A percentile compares a stretch with the other conserved stretches of the same genome.
Conservation (phyloP, 768 basidiomycete species). For the Rhodosporidiobolus sp. region DNA sequence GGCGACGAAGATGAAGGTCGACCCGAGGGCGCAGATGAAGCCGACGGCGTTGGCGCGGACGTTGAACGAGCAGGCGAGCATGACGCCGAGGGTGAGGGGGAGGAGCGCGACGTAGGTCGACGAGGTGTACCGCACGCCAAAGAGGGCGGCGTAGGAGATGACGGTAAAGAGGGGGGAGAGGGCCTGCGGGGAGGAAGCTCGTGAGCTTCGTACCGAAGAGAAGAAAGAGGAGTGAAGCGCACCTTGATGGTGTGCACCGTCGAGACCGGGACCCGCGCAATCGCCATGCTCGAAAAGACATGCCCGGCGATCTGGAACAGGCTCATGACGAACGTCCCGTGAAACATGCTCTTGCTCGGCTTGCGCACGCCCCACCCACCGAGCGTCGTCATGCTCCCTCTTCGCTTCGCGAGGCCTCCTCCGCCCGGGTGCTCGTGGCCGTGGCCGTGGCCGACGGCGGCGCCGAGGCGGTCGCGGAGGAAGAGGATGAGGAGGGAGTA, state of each 20-base stretch:
- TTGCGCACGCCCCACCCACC: conserved; percentile 50
- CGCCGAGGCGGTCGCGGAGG: neutral
- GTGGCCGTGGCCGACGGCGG: neutral
- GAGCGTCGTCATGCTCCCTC: conserved; percentile 24
- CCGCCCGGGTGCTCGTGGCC: neutral
- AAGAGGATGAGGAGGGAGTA: conserved; percentile 80
- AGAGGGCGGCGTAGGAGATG: conserved; percentile 86
- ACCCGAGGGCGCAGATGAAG: conserved; percentile 92
- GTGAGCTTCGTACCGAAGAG: neutral
- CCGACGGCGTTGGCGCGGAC: conserved; percentile 83
- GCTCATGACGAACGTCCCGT: conserved; percentile 87
- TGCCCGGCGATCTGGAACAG: conserved; percentile 97
- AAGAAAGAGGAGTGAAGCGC: conserved; percentile 32
- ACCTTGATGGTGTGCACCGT: conserved; percentile 99
- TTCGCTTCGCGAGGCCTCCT: conserved; percentile 11
- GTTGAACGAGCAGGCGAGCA: conserved; percentile 94
- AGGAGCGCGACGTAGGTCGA: conserved; percentile 85
- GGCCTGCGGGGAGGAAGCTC: conserved; percentile 58
- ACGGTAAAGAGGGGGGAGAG: conserved; percentile 96
- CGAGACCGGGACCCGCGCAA: conserved; percentile 90
- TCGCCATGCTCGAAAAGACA: conserved; percentile 96
- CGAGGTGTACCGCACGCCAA: conserved; percentile 85
- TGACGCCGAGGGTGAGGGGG: conserved; percentile 93
- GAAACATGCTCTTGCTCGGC: conserved; percentile 70
- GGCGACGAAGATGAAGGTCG: conserved; percentile 91